These are phyloP conservation scores for Rhododendron henanense DNA, from an alignment of 148 eudicot species.

Conservation along the genomic window DNA sequence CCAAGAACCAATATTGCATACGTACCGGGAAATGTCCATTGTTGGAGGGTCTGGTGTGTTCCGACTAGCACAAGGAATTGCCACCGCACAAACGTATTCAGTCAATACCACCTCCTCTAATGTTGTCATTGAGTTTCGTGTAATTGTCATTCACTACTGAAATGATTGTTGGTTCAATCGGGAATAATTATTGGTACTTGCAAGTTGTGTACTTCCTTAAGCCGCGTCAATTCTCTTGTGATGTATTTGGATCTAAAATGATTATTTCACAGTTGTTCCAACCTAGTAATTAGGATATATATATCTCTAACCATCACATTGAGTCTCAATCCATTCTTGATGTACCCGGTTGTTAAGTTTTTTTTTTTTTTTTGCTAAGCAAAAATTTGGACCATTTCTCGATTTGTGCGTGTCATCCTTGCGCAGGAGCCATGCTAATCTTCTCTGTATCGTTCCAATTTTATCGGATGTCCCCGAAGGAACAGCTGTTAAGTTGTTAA, in stretches of 20 bases:
- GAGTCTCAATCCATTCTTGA: too few relatives aligned
- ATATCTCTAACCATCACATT: too few relatives aligned
- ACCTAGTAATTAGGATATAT: too few relatives aligned
- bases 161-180: neutral
- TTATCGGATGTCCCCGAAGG: too few relatives aligned
- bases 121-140: slow-evolving; percentile 38
- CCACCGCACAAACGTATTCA: slow-evolving; percentile 26
- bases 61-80: slow-evolving; percentile 41
- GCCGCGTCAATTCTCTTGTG: neutral
- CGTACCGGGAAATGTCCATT: slow-evolving; percentile 32
- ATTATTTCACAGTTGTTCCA: too few relatives aligned
- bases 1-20: slow-evolving; percentile 18
- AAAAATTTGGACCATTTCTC: too few relatives aligned
- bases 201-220: neutral
- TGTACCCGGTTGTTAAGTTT: too few relatives aligned
- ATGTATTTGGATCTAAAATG: neutral
- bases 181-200: neutral
- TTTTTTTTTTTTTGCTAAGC: too few relatives aligned
- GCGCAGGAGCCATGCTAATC: too few relatives aligned
- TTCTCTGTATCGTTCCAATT: too few relatives aligned
- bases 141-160: slow-evolving; percentile 25
- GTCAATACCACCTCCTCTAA: slow-evolving; percentile 18
- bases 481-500: too few relatives aligned
- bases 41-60: slow-evolving; percentile 44
- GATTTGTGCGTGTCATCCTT: too few relatives aligned